Evolutionary conservation across 2,329 filamentous ascomycete genomes (phyloP), one percentile per base, ranked within the genome.

Genomic region (Elsinoe perseae): DNA sequence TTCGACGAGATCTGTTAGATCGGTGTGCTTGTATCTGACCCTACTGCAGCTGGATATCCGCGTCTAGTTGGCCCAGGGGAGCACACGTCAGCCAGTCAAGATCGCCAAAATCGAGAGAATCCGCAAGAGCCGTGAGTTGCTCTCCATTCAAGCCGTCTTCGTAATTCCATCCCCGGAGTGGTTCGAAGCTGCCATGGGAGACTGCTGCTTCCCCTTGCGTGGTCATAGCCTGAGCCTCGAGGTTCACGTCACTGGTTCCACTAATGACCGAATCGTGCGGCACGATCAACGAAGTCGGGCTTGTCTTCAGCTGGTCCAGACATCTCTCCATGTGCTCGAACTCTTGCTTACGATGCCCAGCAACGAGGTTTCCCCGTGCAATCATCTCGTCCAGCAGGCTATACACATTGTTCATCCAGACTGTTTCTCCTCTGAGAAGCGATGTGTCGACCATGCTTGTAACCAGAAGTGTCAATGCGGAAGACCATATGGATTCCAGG

Each of bases 401-500:
- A 28, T 59, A 56, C 14, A 61, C 42, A 9, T 58, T 58, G 4
- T 43, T 46, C 16, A 58, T 57, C 56, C 61, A 62, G 9, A 40
- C 42, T 18, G 40, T 34, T 34, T 63, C 61, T 2, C 23, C 16
- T 21, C 57, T 46, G 12, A 63, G 40, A 10, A 63, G 56, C 2
- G 59, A 61, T 4, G 59, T 58, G 34, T 63, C 59, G 32, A 64
- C 58, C 8, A 57, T 58, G 30, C 56, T 57, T 16, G 62, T 59
- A 2, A 63, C 56, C 7, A 58, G 59, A 23, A 63, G 46, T 0
- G 63, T 59, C 18, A 63, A 53, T 4, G 59, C 57, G 3, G 62
- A 61, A 21, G 61, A 61, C 56, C 60, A 64, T 8, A 58, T 57
- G 23, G 60, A 61, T 34, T 64, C 62, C 28, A 63, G 58, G 46